These are phyloP conservation scores for Bolboschoenus planiculmis DNA, from an alignment of 176 grass and related monocot species.

Conservation along the genomic window DNA sequence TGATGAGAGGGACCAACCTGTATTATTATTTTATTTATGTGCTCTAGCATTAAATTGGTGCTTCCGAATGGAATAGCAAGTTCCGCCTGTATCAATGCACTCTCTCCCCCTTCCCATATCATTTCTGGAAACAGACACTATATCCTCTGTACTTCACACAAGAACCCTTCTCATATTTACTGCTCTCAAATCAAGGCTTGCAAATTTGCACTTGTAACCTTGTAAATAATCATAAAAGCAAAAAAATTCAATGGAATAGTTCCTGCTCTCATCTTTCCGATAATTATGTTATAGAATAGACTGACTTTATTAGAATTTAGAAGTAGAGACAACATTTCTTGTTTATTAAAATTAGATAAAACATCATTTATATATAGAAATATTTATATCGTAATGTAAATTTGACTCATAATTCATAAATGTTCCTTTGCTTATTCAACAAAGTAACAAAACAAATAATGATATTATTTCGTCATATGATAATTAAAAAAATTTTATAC, in stretches of 20 bases:
- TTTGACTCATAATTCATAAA: no score
- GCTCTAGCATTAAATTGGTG: constrained; percentile 18
- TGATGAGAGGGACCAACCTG: constrained; percentile 7
- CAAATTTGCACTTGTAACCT: neutral
- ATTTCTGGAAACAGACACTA: constrained; percentile 10
- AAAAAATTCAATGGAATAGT: neutral
- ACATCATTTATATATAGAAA: no score
- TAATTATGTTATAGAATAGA: neutral
- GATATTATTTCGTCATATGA: no score
- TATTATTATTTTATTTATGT: neutral
- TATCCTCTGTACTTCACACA: constrained; percentile 17
- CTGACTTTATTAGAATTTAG: neutral
- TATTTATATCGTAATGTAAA: no score
- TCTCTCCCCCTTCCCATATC: constrained; percentile 8
- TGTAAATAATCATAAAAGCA: neutral
- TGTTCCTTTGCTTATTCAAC: no score
- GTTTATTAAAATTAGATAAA: no score
- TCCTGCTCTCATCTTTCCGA: neutral
- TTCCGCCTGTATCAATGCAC: constrained; percentile 15
- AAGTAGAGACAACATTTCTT: neutral
- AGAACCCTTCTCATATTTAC: neutral
- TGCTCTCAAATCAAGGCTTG: neutral
- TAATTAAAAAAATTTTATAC: no score
- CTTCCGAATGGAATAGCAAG: constrained; percentile 16
- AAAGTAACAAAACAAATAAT: no score